phyloP scores from a whole-genome alignment of 805 yeast species.

The Candida railenensis region DNA sequence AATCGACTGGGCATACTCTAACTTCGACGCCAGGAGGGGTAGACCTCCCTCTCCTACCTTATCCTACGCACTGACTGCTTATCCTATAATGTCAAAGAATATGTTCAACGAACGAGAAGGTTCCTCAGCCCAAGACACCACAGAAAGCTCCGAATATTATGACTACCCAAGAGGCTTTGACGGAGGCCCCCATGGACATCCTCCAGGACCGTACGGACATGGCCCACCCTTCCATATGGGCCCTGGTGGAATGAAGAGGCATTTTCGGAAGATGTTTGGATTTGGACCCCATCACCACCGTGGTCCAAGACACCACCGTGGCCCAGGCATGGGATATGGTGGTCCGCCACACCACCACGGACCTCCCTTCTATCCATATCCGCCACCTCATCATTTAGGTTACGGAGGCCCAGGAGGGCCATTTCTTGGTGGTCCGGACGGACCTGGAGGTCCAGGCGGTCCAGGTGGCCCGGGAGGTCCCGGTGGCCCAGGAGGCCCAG shows the following conservation, averaged over 20 bases:
- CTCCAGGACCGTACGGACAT: too few relatives aligned
- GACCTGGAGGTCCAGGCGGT: too few relatives aligned
- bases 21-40: not conserved
- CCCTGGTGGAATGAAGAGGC: not conserved
- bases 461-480: too few relatives aligned
- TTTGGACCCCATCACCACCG: constrained; percentile 1
- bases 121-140: not conserved
- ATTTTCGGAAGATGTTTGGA: constrained; percentile 1
- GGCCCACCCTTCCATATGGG: not conserved
- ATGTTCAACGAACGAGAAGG: not conserved
- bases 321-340: not conserved
- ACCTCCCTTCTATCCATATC: constrained; percentile 6
- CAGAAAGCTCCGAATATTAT: constrained; percentile 2
- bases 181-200: too few relatives aligned
- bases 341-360: constrained; percentile 6
- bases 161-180: not conserved
- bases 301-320: constrained; percentile 2
- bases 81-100: not conserved
- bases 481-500: not conserved
- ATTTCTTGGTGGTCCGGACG: not conserved
- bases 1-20: not conserved
- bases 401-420: not conserved
- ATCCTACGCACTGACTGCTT: constrained; percentile 5
- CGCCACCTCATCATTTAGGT: constrained; percentile 1
- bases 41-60: constrained; percentile 8